A percentile compares a stretch with the other conserved stretches of the same genome.
Conservation (phyloP, 2,329 filamentous ascomycete species). For the Diaporthe helianthi region DNA sequence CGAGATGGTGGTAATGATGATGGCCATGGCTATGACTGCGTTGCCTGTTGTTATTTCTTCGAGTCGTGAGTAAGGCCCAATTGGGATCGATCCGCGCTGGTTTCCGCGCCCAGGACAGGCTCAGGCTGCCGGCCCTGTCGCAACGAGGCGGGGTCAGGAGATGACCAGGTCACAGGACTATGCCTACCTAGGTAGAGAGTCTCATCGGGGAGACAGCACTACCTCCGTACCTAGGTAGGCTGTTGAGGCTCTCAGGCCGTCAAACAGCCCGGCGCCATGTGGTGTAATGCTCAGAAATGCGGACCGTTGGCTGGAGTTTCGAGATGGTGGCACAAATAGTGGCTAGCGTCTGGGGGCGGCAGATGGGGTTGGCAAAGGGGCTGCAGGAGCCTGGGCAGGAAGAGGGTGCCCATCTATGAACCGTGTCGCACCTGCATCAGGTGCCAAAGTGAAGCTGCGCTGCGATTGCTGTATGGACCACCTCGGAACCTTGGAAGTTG, state of each 20-base stretch:
- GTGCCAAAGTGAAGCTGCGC: neutral
- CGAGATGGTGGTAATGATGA: neutral
- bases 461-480: too few species aligned
- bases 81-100: neutral
- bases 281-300: slow-evolving; percentile 19
- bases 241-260: neutral
- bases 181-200: too few species aligned
- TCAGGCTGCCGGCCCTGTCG: neutral
- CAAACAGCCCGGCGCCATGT: slow-evolving; percentile 5
- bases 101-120: neutral
- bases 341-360: slow-evolving; percentile 1
- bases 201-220: neutral
- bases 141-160: neutral
- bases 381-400: neutral
- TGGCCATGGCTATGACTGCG: neutral
- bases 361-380: slow-evolving; percentile 8
- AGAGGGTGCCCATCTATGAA: neutral
- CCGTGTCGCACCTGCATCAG: neutral
- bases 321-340: slow-evolving; percentile 15
- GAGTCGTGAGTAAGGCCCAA: neutral
- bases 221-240: too few species aligned
- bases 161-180: neutral
- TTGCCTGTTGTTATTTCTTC: neutral
- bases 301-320: slow-evolving; percentile 12
- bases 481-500: too few species aligned